phyloP scores from a whole-genome alignment of 2,329 filamentous ascomycete genomes.

The Fusarium sp. region DNA sequence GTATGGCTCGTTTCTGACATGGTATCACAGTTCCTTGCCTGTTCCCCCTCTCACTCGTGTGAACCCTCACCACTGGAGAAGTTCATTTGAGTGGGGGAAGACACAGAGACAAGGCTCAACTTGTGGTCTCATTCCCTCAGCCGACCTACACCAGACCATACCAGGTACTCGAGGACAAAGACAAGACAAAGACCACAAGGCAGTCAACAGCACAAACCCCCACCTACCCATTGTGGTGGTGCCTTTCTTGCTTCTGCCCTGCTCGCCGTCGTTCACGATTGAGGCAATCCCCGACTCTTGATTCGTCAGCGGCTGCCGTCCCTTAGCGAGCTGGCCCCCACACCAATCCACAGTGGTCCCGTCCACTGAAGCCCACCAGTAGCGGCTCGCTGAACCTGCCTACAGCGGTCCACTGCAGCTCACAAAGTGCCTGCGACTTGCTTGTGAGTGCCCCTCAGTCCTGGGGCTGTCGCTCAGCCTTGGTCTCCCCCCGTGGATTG shows the following conservation, averaged over 20 bases:
- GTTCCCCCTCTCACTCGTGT: neutral
- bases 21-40: neutral
- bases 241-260: neutral
- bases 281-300: constrained; percentile 7
- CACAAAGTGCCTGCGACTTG: constrained; percentile 15
- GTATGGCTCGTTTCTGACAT: neutral
- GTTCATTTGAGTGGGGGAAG: neutral
- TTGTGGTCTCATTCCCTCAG: neutral
- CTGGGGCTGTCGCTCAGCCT: constrained; percentile 17
- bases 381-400: neutral
- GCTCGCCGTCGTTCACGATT: neutral
- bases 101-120: neutral
- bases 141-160: neutral
- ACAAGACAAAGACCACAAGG: neutral
- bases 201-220: neutral
- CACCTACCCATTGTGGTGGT: constrained; percentile 9
- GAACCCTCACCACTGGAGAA: neutral
- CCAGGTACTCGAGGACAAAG: neutral
- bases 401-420: constrained; percentile 6
- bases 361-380: neutral
- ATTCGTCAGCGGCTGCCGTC: constrained; percentile 20
- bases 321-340: constrained; percentile 17
- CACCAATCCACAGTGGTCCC: neutral
- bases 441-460: constrained; percentile 35
- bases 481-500: constrained; percentile 1